phyloP scores from a whole-genome alignment of 306 rosid species.

The Psophocarpus tetragonolobus region DNA sequence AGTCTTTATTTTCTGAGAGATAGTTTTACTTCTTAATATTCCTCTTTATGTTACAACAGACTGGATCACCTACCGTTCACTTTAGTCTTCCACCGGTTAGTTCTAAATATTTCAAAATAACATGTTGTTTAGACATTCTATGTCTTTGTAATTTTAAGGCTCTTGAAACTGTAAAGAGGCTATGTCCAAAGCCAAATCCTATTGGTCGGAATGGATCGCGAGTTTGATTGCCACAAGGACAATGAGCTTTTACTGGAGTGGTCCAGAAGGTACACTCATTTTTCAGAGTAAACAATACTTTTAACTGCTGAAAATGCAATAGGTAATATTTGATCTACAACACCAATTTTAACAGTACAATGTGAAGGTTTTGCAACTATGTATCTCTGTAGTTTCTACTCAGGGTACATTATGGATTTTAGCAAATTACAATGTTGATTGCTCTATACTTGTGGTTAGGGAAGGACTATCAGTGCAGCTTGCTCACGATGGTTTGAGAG shows the following conservation, averaged over 20 bases:
- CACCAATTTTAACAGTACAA: background rate
- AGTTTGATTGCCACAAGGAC: slow-evolving; percentile 76
- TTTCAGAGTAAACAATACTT: slow-evolving; percentile 10
- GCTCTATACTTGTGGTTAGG: slow-evolving; percentile 43
- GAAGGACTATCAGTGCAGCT: slow-evolving; percentile 89
- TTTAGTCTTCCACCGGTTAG: slow-evolving; percentile 83
- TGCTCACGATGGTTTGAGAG: slow-evolving; percentile 86
- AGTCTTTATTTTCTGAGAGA: slow-evolving; percentile 5
- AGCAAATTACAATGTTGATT: background rate
- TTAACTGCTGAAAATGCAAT: no score
- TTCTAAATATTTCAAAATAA: background rate
- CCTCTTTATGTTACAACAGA: slow-evolving; percentile 49
- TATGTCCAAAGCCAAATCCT: slow-evolving; percentile 74
- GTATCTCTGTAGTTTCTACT: background rate
- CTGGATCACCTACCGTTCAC: slow-evolving; percentile 68
- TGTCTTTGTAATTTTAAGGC: slow-evolving; percentile 49
- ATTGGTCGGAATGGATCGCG: slow-evolving; percentile 78
- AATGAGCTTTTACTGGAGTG: slow-evolving; percentile 71
- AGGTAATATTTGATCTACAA: background rate
- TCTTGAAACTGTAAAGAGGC: slow-evolving; percentile 79
- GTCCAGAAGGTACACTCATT: slow-evolving; percentile 62
- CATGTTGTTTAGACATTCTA: slow-evolving; percentile 23
- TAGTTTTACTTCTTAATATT: slow-evolving; percentile 15
- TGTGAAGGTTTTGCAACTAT: background rate
- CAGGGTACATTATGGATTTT: background rate